Conservation (phyloP, 352 stramenopile species). For the Phytophthora fragariaefolia region DNA sequence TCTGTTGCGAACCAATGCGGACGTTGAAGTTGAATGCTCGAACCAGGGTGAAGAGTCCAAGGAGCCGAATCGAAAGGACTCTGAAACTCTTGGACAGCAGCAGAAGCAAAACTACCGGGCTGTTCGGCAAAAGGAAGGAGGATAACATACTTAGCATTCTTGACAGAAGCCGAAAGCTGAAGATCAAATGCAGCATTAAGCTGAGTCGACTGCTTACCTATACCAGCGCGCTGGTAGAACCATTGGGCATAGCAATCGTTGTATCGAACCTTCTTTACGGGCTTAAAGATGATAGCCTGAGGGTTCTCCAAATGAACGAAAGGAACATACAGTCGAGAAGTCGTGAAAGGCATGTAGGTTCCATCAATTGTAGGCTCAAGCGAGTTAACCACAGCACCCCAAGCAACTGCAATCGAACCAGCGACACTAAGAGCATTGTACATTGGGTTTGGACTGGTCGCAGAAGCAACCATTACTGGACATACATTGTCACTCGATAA, state of each 20-base stretch:
- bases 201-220: background rate
- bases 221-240: slow-evolving; percentile 3
- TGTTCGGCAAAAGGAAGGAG: background rate
- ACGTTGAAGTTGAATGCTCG: background rate
- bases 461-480: background rate
- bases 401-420: background rate
- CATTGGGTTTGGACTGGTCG: background rate
- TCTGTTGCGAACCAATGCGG: background rate
- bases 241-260: background rate
- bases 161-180: background rate
- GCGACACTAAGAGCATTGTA: background rate
- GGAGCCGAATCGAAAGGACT: background rate
- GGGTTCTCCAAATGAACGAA: slow-evolving; percentile 10
- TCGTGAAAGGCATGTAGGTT: slow-evolving; percentile 14
- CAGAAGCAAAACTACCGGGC: background rate
- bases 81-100: background rate
- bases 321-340: slow-evolving; percentile 9
- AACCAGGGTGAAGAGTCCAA: background rate
- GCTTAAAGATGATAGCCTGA: slow-evolving; percentile 10
- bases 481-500: background rate
- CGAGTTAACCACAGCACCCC: slow-evolving; percentile 7
- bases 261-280: slow-evolving; percentile 8
- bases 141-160: background rate
- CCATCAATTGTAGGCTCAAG: slow-evolving; percentile 16
- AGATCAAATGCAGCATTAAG: slow-evolving; percentile 2